Evolutionary conservation across 176 grass and related monocot species (phyloP), one percentile per base, ranked within the genome.

Genomic region (Areca catechu): DNA sequence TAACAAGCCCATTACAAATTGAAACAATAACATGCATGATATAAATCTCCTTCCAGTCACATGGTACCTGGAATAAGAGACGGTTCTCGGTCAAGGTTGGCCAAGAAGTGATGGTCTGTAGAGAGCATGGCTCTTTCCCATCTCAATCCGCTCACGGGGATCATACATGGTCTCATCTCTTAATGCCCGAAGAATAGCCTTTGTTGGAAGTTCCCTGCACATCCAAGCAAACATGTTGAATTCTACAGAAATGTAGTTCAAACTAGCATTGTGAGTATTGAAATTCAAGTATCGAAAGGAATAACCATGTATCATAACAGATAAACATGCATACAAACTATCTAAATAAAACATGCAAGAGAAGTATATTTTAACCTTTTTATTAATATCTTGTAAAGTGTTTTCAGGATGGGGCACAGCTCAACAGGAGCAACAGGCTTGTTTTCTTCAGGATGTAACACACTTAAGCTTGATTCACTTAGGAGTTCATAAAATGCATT

Each of bases 121-220:
- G 55, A 98, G 71, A 20, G 76, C 72, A 27, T 98, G 93, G 24
- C 92, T 74, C 34, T 83, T 70, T 25, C 81, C 87, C 79, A 98
- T 85, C 70, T 88, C 94, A 71, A 98, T 98, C 69, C 94, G 82
- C 58, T 98, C 87, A 1, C 94, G 87, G 0, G 94, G 94, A 81
- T 98, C 94, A 63, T 66, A 92, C 88, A 98, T 98, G 7, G 94
- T 83, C 69, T 98, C 94, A 23, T 98, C 94, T 76, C 88, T 80
- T 74, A 92, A 78, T 23, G 88, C 94, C 74, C 89, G 84, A 80
- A 98, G 94, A 77, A 98, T 98, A 3, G 94, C 78, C 48, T 76
- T 67, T 3, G 70, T 72, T 20, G 88, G 68, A 80, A 85, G 67
- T 55, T 98, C 94, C 78, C 94, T 93, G 74, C 29, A 80, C 34